Conservation (phyloP, 208 protist genomes). For the Trypanosoma congolense region DNA sequence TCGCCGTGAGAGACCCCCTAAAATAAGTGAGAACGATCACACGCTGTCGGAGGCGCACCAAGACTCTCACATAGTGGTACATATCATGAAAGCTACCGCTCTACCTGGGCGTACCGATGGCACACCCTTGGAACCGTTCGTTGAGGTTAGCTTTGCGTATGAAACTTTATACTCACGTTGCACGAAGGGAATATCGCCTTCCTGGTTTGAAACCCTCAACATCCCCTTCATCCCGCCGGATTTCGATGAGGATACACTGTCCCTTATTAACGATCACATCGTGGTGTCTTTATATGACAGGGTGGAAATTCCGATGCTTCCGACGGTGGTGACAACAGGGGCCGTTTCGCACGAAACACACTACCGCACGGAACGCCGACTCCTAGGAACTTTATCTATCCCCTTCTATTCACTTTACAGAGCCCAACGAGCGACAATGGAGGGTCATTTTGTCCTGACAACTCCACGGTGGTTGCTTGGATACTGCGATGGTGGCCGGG, state of each 20-base stretch:
- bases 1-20: conserved; percentile 52
- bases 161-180: conserved; percentile 66
- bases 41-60: conserved; percentile 40
- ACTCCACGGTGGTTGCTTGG: conserved; percentile 73
- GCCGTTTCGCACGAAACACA: conserved; percentile 71
- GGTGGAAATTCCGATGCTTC: conserved; percentile 62
- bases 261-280: conserved; percentile 81
- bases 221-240: conserved; percentile 76
- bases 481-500: conserved; percentile 25
- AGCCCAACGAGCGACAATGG: conserved; percentile 55
- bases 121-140: conserved; percentile 69
- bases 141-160: conserved; percentile 70
- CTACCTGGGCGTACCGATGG: conserved; percentile 63
- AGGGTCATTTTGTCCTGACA: conserved; percentile 65
- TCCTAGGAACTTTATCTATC: conserved; percentile 68
- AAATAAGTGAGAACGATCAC: conserved; percentile 64
- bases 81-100: conserved; percentile 80
- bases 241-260: conserved; percentile 81
- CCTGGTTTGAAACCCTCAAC: conserved; percentile 80
- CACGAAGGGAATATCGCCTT: conserved; percentile 58
- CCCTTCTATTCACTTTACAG: conserved; percentile 77
- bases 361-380: conserved; percentile 77
- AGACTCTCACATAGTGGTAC: conserved; percentile 64
- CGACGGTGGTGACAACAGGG: conserved; percentile 29
- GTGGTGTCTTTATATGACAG: conserved; percentile 78